Conservation (phyloP, 768 basidiomycete species). For the Termitomyces sp. region DNA sequence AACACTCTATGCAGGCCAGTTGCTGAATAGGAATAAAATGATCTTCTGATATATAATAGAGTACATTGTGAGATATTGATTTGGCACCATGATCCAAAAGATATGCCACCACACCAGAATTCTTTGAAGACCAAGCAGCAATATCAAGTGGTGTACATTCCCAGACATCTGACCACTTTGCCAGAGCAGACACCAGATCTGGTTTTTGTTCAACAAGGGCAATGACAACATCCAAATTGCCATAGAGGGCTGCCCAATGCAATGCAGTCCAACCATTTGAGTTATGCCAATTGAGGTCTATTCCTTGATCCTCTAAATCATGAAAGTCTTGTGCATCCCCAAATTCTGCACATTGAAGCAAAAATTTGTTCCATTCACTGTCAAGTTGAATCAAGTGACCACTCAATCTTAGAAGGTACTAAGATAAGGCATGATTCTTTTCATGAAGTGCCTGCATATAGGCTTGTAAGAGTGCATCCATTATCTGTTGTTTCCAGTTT, state of each 20-base stretch:
- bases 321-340: background rate
- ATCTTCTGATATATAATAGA: no score
- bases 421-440: background rate
- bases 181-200: no score
- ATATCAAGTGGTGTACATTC: no score
- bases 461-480: rapidly evolving
- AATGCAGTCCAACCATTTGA: background rate
- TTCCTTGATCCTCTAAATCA: background rate
- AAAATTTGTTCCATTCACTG: no score
- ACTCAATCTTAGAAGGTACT: background rate
- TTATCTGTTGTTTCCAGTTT: background rate
- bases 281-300: background rate
- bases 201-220: background rate
- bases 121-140: no score
- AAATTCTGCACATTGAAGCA: no score
- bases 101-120: no score
- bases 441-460: background rate
- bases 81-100: no score
- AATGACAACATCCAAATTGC: background rate
- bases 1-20: no score
- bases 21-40: no score
- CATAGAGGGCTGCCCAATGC: background rate
- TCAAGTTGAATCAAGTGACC: background rate
- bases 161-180: no score
- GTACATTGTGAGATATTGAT: no score